Percentiles rank a stretch among this genome's conserved stretches.
phyloP scores from a whole-genome alignment of 371 early-diverging fungal species.

The Mortierella sp. region DNA sequence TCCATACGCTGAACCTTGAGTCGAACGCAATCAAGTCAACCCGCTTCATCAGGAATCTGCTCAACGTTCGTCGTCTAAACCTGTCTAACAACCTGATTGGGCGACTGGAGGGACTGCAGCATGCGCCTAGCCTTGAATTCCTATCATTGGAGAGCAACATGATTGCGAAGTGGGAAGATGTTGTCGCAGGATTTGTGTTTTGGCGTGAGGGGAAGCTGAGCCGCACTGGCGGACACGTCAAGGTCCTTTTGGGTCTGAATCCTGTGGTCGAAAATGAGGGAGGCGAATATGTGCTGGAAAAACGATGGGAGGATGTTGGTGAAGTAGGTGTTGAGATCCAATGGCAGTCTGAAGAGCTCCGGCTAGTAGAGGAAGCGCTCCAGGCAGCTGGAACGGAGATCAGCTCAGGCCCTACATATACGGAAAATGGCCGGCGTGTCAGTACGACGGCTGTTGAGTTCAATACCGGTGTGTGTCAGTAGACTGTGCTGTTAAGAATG shows the following conservation, averaged over 20 bases:
- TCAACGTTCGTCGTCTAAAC: conserved; percentile 35
- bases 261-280: conserved; percentile 47
- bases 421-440: conserved; percentile 32
- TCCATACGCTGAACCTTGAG: conserved; percentile 44
- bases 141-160: conserved; percentile 38
- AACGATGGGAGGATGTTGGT: conserved; percentile 50
- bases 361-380: conserved; percentile 20
- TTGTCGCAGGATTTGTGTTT: conserved; percentile 45
- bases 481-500: not conserved
- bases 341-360: conserved; percentile 31
- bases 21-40: conserved; percentile 42
- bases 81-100: conserved; percentile 47
- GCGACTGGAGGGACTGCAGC: conserved; percentile 46
- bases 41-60: conserved; percentile 36
- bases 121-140: conserved; percentile 38
- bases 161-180: conserved; percentile 50
- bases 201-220: conserved; percentile 49
- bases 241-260: conserved; percentile 32
- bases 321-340: conserved; percentile 41
- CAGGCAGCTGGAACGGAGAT: not conserved
- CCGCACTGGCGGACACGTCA: conserved; percentile 31
- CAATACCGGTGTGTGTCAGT: conserved; percentile 10
- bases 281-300: conserved; percentile 49
- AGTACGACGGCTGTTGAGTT: conserved; percentile 33
- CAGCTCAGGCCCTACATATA: not conserved